Base-by-base conservation (phyloP, 345 rosid species). In the Populus davidiana region DNA sequence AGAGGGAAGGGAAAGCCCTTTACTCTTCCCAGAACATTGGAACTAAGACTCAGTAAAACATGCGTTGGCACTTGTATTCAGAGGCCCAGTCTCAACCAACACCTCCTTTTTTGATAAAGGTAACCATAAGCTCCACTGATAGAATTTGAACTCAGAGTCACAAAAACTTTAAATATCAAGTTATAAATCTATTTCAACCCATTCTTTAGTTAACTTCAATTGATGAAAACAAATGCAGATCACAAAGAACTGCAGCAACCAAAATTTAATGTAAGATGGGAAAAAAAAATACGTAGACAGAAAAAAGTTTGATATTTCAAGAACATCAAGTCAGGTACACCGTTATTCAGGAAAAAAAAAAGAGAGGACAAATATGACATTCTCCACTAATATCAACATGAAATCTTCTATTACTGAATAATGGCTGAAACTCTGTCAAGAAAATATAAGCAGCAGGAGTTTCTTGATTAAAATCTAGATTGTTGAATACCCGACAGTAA, bases 391-490 rank as follows among this genome's bases (percentile, higher is more conserved):
- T 47, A 49, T 71, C 13, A 71, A 44, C 50, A 36, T 33, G 25
- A 64, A 36, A 20, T 27, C 25, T 62, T 20, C 39, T n/a, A 47
- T 47, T 33, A 49, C 75, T 64, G 49, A 25, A n/a, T 66, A 71
- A 41, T 33, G 10, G 39, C 23, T 62, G 39, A 70, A 70, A 62
- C 20, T 21, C 43, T 18, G 31, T 12, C 33, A 38, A 23, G 70
- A 47, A 27, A 44, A 70, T 70, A 69, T 35, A 70, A 44, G 39
- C 10, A 33, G 27, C 14, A 2, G 75, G 29, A 47, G 70, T 63
- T 77, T 39, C n/a, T 33, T 35, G 67, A 70, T 47, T 44, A 71
- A 61, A 52, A 23, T 77, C 21, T 2, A 5, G 75, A 44, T n/a
- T n/a, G 38, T 63, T 63, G 44, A 43, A n/a, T 21, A 35, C 62